Evolutionary conservation across 2,329 filamentous ascomycete genomes (phyloP), one percentile per base, ranked within the genome.

Genomic region (Curvularia hawaiiensis): DNA sequence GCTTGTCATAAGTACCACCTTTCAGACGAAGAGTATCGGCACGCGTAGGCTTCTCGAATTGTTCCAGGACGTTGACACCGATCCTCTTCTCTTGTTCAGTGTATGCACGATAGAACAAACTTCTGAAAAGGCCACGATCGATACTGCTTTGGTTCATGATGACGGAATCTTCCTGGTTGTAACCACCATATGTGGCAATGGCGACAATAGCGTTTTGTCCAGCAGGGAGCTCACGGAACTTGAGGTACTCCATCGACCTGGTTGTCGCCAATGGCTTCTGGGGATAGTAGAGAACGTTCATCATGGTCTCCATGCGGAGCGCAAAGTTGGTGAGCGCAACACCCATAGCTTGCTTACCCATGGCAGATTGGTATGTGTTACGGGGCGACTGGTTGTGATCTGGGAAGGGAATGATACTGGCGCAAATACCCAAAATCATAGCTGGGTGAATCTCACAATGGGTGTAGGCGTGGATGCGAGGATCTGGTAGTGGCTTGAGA

Each of bases 141-240:
- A 99, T 98, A 78, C 92, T 97, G 80, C 92, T 97, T 81, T 99
- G 95, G 78, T 99, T 99, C 95, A 99, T 98, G 71, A 99, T 97
- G 66, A 99, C 94, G 66, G 95, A 99, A 87, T 99, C 95, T 92
- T 99, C 95, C 77, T 99, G 96, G 79, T 99, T 99, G 83, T 99
- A 99, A 59, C 95, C 95, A 53, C 93, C 97, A 79, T 99, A 99
- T 76, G 91, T 96, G 58, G 92, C 88, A 79, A 99, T 99, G 40
- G 95, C 96, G 12, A 99, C 95, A 69, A 99, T 99, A 20, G 95
- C 95, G 72, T 99, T 99, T 77, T 99, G 95, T 3, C 95, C 95
- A 16, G 95, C 95, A 18, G 95, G 95, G 58, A 99, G 82, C 78
- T 99, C 95, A 79, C 95, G 87, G 88, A 99, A 99, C 73, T 97